phyloP scores from a whole-genome alignment of 306 rosid species.

The Cucurbita ficifolia region DNA sequence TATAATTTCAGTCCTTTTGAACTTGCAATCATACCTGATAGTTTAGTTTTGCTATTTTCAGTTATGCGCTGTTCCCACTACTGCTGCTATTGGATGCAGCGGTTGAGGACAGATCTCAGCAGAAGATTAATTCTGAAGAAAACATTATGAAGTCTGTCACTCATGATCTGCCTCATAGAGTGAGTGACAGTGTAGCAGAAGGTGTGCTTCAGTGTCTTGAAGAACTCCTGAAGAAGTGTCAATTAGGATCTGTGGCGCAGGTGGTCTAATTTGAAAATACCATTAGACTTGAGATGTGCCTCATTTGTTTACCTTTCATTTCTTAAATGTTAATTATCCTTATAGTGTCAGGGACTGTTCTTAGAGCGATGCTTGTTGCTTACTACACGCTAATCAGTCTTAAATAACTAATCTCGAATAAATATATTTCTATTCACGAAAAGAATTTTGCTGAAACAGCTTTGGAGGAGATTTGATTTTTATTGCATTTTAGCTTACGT shows the following conservation, averaged over 20 bases:
- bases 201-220: slow-evolving; percentile 70
- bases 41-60: slow-evolving; percentile 15
- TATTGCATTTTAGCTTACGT: background rate
- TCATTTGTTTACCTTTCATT: background rate
- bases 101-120: slow-evolving; percentile 44
- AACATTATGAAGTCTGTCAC: slow-evolving; percentile 7
- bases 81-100: slow-evolving; percentile 74
- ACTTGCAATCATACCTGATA: background rate
- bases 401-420: background rate
- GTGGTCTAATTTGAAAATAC: slow-evolving; percentile 23
- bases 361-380: background rate
- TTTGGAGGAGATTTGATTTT: background rate
- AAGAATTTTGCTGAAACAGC: background rate
- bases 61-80: slow-evolving; percentile 73
- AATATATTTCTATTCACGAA: background rate
- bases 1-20: background rate
- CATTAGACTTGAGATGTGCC: background rate
- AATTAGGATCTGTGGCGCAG: slow-evolving; percentile 72
- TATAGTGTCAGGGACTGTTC: background rate
- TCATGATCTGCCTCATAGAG: slow-evolving; percentile 21
- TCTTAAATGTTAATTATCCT: background rate
- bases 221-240: slow-evolving; percentile 72
- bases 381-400: background rate
- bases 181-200: slow-evolving; percentile 76
- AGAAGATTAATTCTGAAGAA: slow-evolving; percentile 43